These are phyloP conservation scores for Pseudocercospora ulei DNA, from an alignment of 2,329 filamentous ascomycete genomes.

Conservation along the genomic window DNA sequence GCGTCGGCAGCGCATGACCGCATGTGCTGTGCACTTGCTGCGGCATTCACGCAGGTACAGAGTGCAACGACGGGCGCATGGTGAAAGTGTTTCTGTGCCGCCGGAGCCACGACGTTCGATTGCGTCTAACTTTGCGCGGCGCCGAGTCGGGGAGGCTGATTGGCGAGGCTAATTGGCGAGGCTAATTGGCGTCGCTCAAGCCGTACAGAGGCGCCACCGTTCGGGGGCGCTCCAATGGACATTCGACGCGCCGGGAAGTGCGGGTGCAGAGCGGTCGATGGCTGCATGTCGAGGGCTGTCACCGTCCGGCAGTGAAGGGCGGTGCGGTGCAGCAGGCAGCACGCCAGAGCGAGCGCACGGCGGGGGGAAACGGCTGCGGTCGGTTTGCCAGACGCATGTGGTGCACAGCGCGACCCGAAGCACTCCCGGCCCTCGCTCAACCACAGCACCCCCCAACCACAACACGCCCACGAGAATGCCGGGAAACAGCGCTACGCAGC, in stretches of 20 bases:
- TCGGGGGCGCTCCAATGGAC: conserved; percentile 5
- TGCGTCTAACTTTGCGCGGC: conserved; percentile 3
- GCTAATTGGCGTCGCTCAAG: conserved; percentile 4
- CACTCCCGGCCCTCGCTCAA: no score
- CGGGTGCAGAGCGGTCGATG: not conserved
- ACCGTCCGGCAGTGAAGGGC: no score
- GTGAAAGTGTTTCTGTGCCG: not conserved
- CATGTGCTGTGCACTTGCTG: not conserved
- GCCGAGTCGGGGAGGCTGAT: conserved; percentile 2
- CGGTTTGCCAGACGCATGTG: no score
- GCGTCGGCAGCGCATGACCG: conserved; percentile 3
- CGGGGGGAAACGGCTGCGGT: no score
- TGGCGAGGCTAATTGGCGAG: conserved; percentile 6
- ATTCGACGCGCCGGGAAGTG: not conserved
- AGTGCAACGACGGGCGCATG: conserved; percentile 4
- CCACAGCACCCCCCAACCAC: no score
- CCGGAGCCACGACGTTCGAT: not conserved
- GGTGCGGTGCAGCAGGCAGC: not conserved
- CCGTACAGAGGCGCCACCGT: conserved; percentile 1
- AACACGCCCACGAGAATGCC: no score
- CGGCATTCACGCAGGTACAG: conserved; percentile 6
- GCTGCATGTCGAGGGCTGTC: conserved; percentile 6
- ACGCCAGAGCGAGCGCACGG: not conserved
- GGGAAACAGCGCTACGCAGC: no score
- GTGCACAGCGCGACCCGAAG: no score